Base-by-base conservation (phyloP, 2,329 filamentous ascomycete genomes). In the Elsinoe australis region DNA sequence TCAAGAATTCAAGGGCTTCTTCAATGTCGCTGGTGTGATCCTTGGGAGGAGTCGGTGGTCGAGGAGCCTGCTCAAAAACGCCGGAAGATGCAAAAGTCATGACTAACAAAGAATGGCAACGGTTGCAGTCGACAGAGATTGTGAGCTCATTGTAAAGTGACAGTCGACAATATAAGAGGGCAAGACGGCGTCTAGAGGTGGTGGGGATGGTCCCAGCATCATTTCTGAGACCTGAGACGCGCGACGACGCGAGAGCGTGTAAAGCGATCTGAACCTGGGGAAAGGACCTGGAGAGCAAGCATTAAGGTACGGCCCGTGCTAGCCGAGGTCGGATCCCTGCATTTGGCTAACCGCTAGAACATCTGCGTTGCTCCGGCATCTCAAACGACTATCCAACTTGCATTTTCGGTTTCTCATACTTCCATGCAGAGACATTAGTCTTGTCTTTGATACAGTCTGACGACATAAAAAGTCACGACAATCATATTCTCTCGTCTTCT, bases 41-140 rank as follows among this genome's bases (percentile, higher is more conserved):
- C 64, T 70, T 71, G 29, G 75, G 76, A 55, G 76, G 75, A 58
- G 74, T 79, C 14, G 75, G 75, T 52, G 74, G 75, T 57, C 73
- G 72, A 61, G 66, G 68, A 55, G 76, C 63, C 55, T 64, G 64
- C 50, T 71, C 65, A 57, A 75, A 66, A 47, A 60, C 59, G 42
- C 38, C 44, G 45, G 61, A 61, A 56, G 56, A 49, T 51, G 62
- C 62, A 52, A 61, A 63, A 57, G 64, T 62, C 64, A 67, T 67
- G 12, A 12, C 19, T 21, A 29, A 31, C 9, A 32, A 28, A 29
- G 39, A 31, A 32, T 32, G 39, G 14, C 6, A 7, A 29, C 26
- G 12, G 26, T 7, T 29, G 12, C 26, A 29, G 12, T 6, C 26
- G 26, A 12, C 6, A 7, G 26, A 6, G 6, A 6, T 29, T 29